Conservation (phyloP, 352 stramenopile species). For the Pseudoperonospora humuli region DNA sequence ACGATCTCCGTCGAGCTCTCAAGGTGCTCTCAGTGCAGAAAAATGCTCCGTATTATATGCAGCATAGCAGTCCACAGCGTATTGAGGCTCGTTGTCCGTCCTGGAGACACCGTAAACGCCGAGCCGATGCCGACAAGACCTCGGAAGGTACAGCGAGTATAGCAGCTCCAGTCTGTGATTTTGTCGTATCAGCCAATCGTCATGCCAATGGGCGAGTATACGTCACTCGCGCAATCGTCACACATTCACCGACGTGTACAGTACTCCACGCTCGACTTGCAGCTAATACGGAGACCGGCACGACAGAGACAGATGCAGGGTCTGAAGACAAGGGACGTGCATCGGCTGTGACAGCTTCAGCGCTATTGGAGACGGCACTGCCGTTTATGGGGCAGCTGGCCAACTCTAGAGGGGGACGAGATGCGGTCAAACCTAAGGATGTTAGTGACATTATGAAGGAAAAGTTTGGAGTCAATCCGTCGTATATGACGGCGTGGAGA, state of each 20-base stretch:
- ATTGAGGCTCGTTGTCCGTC: conserved; percentile 70
- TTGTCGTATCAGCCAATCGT: conserved; percentile 66
- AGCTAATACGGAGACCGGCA: conserved; percentile 12
- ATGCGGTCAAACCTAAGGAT: conserved; percentile 60
- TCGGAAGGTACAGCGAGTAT: conserved; percentile 3
- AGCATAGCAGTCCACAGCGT: conserved; percentile 74
- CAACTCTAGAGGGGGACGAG: conserved; percentile 25
- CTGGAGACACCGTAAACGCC: conserved; percentile 62
- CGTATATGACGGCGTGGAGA: conserved; percentile 77
- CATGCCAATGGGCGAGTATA: conserved; percentile 73
- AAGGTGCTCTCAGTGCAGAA: conserved; percentile 70
- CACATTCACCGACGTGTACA: conserved; percentile 39
- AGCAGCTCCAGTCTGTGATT: conserved; percentile 35
- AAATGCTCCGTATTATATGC: conserved; percentile 71
- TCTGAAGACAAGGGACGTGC: conserved; percentile 7
- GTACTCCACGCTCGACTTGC: conserved; percentile 36
- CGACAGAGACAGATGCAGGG: background rate
- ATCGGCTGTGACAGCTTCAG: conserved; percentile 45
- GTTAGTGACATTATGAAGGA: conserved; percentile 80
- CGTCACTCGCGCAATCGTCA: conserved; percentile 48
- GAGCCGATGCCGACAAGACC: background rate
- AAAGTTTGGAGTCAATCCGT: conserved; percentile 67
- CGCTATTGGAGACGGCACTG: conserved; percentile 65
- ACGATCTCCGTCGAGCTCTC: conserved; percentile 59
- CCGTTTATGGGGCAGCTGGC: conserved; percentile 49